These are phyloP conservation scores for Saussurea involucrata DNA, from an alignment of 129 eudicot genomes.

Conservation along the genomic window DNA sequence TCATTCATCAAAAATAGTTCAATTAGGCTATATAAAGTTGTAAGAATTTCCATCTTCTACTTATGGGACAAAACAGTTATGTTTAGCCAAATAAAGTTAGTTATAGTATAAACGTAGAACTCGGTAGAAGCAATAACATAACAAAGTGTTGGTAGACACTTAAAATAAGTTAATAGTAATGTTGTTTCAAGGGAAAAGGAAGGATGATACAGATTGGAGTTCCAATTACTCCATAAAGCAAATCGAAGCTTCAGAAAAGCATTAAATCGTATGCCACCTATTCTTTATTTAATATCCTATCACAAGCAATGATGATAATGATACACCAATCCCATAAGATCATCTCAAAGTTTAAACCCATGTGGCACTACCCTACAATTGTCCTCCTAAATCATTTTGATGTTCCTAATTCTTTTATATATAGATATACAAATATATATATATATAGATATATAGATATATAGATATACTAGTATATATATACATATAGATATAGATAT, in stretches of 20 bases:
- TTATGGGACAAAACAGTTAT: no score
- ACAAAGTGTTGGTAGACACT: neutral
- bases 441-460: no score
- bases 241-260: slow-evolving; percentile 12
- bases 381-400: slow-evolving; percentile 24
- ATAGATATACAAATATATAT: neutral
- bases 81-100: neutral
- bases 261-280: slow-evolving; percentile 33
- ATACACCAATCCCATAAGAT: slow-evolving; percentile 32
- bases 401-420: neutral
- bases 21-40: no score
- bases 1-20: no score
- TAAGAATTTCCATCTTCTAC: no score
- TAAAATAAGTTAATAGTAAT: neutral
- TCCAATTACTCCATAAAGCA: slow-evolving; percentile 36
- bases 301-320: slow-evolving; percentile 34
- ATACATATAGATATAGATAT: no score
- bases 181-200: slow-evolving; percentile 27
- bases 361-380: slow-evolving; percentile 38
- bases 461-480: no score
- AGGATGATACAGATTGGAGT: slow-evolving; percentile 37
- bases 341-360: slow-evolving; percentile 27
- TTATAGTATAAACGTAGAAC: neutral
- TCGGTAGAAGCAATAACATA: neutral
- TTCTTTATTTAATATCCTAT: slow-evolving; percentile 24